Conservation (phyloP, 345 rosid genomes). For the Cardiospermum halicacabum region DNA sequence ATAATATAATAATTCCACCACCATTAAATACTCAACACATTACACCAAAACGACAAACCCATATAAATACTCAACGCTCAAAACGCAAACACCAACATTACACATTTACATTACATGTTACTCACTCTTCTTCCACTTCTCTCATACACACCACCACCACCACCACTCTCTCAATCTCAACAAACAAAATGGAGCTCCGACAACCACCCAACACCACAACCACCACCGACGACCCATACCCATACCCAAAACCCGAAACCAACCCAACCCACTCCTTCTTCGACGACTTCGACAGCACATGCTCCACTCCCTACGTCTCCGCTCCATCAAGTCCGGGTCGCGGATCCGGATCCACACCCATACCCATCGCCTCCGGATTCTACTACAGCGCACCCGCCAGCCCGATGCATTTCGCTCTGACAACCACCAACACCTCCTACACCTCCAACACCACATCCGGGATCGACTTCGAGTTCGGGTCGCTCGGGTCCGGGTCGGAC, state of each 20-base stretch:
- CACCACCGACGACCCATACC: constrained; percentile 13
- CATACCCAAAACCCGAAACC: not conserved
- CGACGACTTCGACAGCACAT: constrained; percentile 52
- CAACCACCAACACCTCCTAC: constrained; percentile 23
- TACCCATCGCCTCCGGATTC: constrained; percentile 40
- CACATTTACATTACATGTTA: not conserved
- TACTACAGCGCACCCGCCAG: constrained; percentile 93
- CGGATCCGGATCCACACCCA: constrained; percentile 20
- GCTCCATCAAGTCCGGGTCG: constrained; percentile 98
- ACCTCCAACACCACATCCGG: constrained; percentile 4
- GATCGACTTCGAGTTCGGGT: constrained; percentile 53
- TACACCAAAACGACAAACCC: no score
- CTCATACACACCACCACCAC: not conserved
- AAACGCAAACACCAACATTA: no score
- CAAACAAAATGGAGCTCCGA: constrained; percentile 35
- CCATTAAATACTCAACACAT: no score
- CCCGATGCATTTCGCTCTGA: constrained; percentile 79
- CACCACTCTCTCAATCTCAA: not conserved
- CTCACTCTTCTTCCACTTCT: no score
- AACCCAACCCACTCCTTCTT: constrained; percentile 9
- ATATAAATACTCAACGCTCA: no score
- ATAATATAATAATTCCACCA: no score
- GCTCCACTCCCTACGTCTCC: constrained; percentile 95
- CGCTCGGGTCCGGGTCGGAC: constrained; percentile 61
- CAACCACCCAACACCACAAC: constrained; percentile 18